A percentile compares a stretch with the other conserved stretches of the same genome.
These are phyloP conservation scores for Hamiltosporidium tvaerminnensis DNA, from an alignment of 371 early-diverging fungal genomes.

Conservation along the genomic window DNA sequence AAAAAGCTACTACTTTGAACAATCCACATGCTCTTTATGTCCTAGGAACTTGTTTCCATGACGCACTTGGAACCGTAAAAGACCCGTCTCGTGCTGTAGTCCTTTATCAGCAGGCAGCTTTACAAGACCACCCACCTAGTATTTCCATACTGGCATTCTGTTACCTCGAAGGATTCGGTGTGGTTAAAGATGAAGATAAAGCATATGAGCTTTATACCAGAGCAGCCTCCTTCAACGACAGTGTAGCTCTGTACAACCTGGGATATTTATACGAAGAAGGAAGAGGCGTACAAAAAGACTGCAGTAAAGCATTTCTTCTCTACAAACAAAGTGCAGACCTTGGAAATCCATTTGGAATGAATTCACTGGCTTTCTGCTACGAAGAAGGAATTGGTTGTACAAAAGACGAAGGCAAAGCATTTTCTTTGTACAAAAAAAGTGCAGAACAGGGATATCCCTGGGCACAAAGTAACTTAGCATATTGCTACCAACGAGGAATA, in stretches of 20 bases:
- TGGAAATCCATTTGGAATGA: constrained; percentile 69
- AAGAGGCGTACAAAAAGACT: constrained; percentile 58
- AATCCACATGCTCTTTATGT: constrained; percentile 54
- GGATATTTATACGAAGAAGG: constrained; percentile 70
- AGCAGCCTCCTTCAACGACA: constrained; percentile 55
- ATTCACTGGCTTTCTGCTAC: constrained; percentile 66
- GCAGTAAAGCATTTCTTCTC: constrained; percentile 62
- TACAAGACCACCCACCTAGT: constrained; percentile 62
- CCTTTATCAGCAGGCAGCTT: constrained; percentile 60
- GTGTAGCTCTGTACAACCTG: constrained; percentile 63
- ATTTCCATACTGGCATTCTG: constrained; percentile 71
- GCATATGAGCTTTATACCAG: constrained; percentile 55
- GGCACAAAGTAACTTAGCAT: constrained; percentile 66
- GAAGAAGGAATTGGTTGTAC: constrained; percentile 57
- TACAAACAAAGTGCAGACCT: constrained; percentile 63
- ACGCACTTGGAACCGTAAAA: constrained; percentile 59
- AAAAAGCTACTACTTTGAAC: constrained; percentile 55
- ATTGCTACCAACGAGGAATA: constrained; percentile 66
- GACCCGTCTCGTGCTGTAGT: constrained; percentile 57
- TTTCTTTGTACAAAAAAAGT: constrained; percentile 54
- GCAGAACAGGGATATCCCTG: constrained; percentile 59
- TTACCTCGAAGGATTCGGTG: constrained; percentile 69
- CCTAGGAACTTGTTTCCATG: constrained; percentile 61
- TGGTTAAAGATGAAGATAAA: constrained; percentile 54
- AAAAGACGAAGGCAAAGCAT: constrained; percentile 50